Conservation (phyloP, 495 filamentous ascomycete genomes). For the Viridothelium virens region DNA sequence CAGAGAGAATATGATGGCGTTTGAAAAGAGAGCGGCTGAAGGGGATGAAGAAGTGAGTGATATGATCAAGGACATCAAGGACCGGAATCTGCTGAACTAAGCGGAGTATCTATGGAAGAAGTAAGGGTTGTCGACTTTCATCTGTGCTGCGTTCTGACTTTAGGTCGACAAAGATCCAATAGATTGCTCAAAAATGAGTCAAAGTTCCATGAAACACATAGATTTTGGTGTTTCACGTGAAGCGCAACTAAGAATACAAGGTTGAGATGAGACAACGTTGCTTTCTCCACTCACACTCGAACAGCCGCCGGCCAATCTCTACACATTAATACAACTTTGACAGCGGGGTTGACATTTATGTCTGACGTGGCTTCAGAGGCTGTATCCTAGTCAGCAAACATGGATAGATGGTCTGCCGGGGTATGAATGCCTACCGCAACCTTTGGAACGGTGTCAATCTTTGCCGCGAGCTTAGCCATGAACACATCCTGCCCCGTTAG, state of each 20-base stretch:
- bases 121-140: neutral
- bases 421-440: neutral
- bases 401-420: neutral
- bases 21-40: slow-evolving; percentile 20
- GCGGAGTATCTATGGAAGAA: neutral
- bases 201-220: no score
- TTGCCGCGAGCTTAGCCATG: neutral
- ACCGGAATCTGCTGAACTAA: slow-evolving; percentile 18
- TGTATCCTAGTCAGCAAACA: neutral
- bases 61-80: slow-evolving; percentile 23
- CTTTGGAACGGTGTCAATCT: slow-evolving; percentile 6
- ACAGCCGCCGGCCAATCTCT: no score
- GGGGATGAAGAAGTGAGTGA: slow-evolving; percentile 25
- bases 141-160: neutral
- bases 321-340: neutral
- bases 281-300: no score
- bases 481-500: neutral
- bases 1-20: slow-evolving; percentile 23
- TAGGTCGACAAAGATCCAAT: neutral
- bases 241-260: no score
- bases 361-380: neutral
- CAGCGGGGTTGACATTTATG: neutral
- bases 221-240: no score
- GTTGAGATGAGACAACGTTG: neutral
- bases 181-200: no score